Base-by-base conservation (phyloP, 1,139 yeast species). In the Blastobotrys raffinosifermentans region DNA sequence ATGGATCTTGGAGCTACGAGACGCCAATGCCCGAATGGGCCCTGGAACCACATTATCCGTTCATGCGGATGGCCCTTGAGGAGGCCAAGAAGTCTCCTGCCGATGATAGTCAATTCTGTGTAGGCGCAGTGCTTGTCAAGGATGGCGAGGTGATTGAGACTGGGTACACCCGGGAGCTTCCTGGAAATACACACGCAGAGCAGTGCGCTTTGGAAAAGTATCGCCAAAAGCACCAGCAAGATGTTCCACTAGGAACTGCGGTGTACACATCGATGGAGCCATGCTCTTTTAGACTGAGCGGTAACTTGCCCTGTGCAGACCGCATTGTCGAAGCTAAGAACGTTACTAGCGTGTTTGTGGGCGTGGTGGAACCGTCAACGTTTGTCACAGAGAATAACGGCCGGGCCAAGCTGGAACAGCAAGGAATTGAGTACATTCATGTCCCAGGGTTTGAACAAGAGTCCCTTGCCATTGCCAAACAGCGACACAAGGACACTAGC, bases 181-280 rank as follows among this genome's bases (percentile, higher is more conserved):
- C 83, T 13, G 98, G 98, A 0, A 93, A 93, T 57, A 93, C 99
- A 0, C 99, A 93, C 59, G 98, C 98, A 2, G 99, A 93, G 55
- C 96, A 93, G 55, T 82, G 94, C 65, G 96, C 96, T 0, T 60
- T 93, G 41, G 83, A 80, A 31, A 93, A 93, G 58, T 82, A 80
- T 50, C 77, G 69, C 49, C 37, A 55, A 15, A 49, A 53, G n/a
- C 44, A 48, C 21, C 73, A 74, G 2, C 48, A 53, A 1, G 23
- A 41, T 3, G 69, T 86, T 1, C 96, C 97, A 0, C 57, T 54
- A 13, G 95, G 95, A 0, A 77, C 94, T 0, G 86, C 82, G 30
- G 63, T 91, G 9, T 93, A 85, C 59, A 91, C 98, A 0, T 85
- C 97, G 0, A 93, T 93, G 98, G 99, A 93, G 54, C 99, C 99